Conservation (phyloP, 495 filamentous ascomycete genomes). For the Hypoxylon trugodes region DNA sequence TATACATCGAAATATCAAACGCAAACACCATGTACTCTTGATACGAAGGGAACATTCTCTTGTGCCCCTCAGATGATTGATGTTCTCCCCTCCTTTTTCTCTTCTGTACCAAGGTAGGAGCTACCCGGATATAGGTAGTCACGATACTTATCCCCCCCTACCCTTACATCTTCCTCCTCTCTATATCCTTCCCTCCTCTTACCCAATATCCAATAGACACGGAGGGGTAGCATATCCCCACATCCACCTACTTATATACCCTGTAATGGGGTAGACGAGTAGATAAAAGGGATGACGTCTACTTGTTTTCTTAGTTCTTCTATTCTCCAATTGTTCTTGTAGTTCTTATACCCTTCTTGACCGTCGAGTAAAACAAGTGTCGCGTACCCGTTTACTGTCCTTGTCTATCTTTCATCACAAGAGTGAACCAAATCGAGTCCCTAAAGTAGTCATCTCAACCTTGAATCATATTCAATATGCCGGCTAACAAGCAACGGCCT, state of each 20-base stretch:
- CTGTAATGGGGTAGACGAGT: constrained; percentile 20
- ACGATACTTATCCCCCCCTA: constrained; percentile 23
- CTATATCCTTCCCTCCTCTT: too few relatives aligned
- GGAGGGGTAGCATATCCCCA: constrained; percentile 21
- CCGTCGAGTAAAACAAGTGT: neutral
- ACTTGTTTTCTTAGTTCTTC: neutral
- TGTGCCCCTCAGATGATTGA: constrained; percentile 1
- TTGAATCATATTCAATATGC: constrained; percentile 24
- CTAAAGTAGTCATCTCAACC: neutral
- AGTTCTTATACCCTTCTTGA: neutral
- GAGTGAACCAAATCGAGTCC: neutral
- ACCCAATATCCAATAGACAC: constrained; percentile 16
- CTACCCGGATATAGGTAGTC: constrained; percentile 12
- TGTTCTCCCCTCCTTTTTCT: neutral
- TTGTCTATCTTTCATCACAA: neutral
- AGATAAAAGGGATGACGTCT: constrained; percentile 39
- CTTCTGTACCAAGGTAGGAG: neutral
- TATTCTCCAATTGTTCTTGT: neutral
- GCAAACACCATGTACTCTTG: too few relatives aligned
- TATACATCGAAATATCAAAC: too few relatives aligned
- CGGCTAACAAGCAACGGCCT: constrained; percentile 61
- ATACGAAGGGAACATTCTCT: too few relatives aligned
- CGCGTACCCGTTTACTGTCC: neutral
- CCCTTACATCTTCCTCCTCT: neutral
- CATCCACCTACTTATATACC: constrained; percentile 30